Evolutionary conservation across 768 basidiomycete genomes (phyloP).

Genomic region (Suillus placidus): DNA sequence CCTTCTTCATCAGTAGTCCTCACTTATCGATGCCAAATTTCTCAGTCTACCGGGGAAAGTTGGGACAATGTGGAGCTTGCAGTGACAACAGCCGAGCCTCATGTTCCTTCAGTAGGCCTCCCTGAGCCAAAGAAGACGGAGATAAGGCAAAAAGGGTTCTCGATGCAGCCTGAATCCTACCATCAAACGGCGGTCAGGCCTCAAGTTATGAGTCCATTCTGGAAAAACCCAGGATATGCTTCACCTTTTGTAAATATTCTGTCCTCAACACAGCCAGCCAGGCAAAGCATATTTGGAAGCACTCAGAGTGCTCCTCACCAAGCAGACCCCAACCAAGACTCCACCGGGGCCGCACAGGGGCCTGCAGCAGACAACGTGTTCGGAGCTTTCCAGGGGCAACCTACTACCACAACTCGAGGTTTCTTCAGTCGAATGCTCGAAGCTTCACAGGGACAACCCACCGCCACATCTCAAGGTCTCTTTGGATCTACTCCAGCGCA

Average conservation of each 20-base stretch:
- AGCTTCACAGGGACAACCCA: not conserved
- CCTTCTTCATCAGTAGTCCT: constrained; percentile 23
- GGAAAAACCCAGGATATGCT: not conserved
- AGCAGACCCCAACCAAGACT: not conserved
- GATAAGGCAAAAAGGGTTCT: constrained; percentile 10
- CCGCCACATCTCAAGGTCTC: not conserved
- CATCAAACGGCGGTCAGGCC: not conserved
- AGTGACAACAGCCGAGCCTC: constrained; percentile 28
- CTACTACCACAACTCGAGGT: not conserved
- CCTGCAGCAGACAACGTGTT: not conserved
- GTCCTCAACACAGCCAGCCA: not conserved
- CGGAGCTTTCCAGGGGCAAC: not conserved
- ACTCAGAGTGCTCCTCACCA: not conserved
- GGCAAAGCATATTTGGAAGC: not conserved
- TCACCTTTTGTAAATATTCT: not conserved
- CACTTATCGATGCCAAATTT: constrained; percentile 32
- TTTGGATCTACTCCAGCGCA: not conserved
- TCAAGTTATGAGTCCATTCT: not conserved
- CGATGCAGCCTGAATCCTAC: not conserved
- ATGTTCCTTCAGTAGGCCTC: constrained; percentile 22
- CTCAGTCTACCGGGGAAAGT: constrained; percentile 33
- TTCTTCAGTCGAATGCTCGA: too few species aligned
- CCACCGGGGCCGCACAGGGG: not conserved
- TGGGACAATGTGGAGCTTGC: constrained; percentile 31
- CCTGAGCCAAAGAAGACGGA: constrained; percentile 24